Percentiles rank a stretch among this genome's conserved stretches.
These are phyloP conservation scores for Saccharomycopsis synnaedendra DNA, from an alignment of 805 yeast genomes.

Conservation along the genomic window DNA sequence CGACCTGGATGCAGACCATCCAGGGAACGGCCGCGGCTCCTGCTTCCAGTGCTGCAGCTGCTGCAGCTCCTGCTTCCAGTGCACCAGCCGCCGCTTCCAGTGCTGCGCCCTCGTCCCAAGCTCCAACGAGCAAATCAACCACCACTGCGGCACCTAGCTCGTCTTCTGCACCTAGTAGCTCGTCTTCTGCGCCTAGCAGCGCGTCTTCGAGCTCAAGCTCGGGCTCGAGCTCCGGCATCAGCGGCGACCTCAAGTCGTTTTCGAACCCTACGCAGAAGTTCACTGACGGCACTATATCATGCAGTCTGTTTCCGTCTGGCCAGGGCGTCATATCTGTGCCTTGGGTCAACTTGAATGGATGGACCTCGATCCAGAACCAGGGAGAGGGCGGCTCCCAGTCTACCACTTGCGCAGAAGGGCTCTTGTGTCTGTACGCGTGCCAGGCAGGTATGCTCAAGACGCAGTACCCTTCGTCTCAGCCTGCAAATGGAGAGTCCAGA, in stretches of 20 bases:
- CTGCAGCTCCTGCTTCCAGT: neutral
- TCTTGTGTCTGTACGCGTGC: slow-evolving; percentile 69
- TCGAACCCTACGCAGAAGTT: slow-evolving; percentile 40
- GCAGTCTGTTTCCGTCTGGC: slow-evolving; percentile 61
- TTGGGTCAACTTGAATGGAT: slow-evolving; percentile 43
- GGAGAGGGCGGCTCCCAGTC: slow-evolving; percentile 53
- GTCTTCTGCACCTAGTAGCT: neutral
- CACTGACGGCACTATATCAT: slow-evolving; percentile 58
- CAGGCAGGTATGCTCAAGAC: slow-evolving; percentile 75
- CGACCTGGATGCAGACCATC: neutral
- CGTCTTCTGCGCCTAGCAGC: slow-evolving; percentile 16
- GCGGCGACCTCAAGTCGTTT: slow-evolving; percentile 43
- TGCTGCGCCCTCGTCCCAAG: neutral
- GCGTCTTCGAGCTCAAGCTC: slow-evolving; percentile 16
- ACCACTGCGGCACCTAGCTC: neutral
- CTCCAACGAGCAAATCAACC: neutral
- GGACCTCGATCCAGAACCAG: slow-evolving; percentile 40
- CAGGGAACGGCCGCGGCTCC: neutral
- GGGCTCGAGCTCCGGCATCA: slow-evolving; percentile 24
- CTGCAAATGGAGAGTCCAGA: slow-evolving; percentile 54
- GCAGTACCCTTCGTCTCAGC: slow-evolving; percentile 66
- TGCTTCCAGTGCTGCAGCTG: neutral
- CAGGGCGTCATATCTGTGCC: slow-evolving; percentile 57
- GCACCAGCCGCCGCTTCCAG: slow-evolving; percentile 1
- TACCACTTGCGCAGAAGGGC: slow-evolving; percentile 50